phyloP scores from a whole-genome alignment of 345 rosid species.

The Erysimum cheiranthoides region DNA sequence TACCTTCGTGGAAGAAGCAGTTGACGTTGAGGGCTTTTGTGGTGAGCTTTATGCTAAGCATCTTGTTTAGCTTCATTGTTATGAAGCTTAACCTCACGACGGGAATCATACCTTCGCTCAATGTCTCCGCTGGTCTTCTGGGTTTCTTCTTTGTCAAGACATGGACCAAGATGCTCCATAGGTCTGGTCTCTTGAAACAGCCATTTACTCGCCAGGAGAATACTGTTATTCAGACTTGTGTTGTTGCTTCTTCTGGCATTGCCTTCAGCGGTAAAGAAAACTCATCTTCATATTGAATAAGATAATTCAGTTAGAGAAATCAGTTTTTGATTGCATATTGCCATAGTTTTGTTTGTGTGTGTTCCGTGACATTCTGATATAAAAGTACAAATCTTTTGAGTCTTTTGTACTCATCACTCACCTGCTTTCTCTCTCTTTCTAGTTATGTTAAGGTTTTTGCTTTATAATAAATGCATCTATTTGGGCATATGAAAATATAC shows the following conservation, averaged over 20 bases:
- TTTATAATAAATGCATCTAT: constrained; percentile 27
- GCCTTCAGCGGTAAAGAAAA: constrained; percentile 67
- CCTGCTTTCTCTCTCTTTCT: constrained; percentile 20
- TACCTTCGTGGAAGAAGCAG: constrained; percentile 71
- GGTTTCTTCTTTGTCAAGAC: constrained; percentile 74
- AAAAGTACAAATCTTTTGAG: constrained; percentile 4
- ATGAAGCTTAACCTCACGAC: constrained; percentile 76
- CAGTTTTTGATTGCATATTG: background rate
- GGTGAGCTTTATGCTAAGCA: constrained; percentile 61
- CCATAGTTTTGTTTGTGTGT: constrained; percentile 26
- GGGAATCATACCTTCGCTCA: constrained; percentile 76
- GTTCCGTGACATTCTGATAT: constrained; percentile 12
- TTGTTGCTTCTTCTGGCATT: constrained; percentile 83
- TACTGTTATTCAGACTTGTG: constrained; percentile 81
- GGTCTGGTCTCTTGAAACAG: constrained; percentile 50
- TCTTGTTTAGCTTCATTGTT: constrained; percentile 71
- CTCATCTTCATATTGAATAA: constrained; percentile 1
- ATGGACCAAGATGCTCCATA: constrained; percentile 62
- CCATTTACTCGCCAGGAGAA: constrained; percentile 85
- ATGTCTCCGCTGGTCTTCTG: constrained; percentile 74
- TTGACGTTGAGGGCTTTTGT: constrained; percentile 67
- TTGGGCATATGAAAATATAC: constrained; percentile 30
- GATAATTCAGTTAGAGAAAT: background rate
- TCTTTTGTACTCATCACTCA: constrained; percentile 29
- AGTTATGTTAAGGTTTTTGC: constrained; percentile 8